Base-by-base conservation (phyloP, 2,329 filamentous ascomycete species). In the Pleurostoma richardsiae region DNA sequence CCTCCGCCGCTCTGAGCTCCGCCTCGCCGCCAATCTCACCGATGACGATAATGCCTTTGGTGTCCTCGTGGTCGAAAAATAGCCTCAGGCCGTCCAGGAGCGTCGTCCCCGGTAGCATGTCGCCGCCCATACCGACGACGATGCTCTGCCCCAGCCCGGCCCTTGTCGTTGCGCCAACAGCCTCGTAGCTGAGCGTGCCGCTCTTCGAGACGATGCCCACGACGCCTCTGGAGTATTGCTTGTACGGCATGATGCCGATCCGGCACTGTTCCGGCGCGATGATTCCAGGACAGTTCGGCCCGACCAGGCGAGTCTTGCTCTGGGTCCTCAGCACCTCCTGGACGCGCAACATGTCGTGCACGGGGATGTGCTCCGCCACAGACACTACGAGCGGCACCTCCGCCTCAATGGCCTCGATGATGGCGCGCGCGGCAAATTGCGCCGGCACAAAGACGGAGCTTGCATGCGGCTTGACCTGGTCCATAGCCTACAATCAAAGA, bases 281-380 rank as follows among this genome's bases (percentile, higher is more conserved):
- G 51, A 92, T 90, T 0, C 88, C 88, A 0, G 88, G 86, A 26
- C 85, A 86, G 60, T 91, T 92, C n/a, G 88, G 85, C 2, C 88
- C 88, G 0, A 92, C 85, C 0, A 92, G 73, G 5, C 88, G 73
- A 0, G 85, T 87, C 54, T 79, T 85, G 1, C 76, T 83, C 59
- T 91, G 88, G 0, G 85, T 86, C 51, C 80, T 73, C 4, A 91
- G 73, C 42, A 89, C 82, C 28, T 83, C 82, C 44, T 88, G 83
- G 44, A 77, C 67, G 67, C 85, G 77, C 53, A 91, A 73, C 60
- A 91, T 84, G 58, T 91, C 86, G 61, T 90, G 86, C 19, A 90
- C 68, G 0, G 88, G 88, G 31, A 91, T 85, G 61, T 90, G 86
- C 61, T 92, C 88, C 5, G 88, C 86, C 5, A 92, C 87, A 5